Evolutionary conservation across 805 yeast species (phyloP), one percentile per base, ranked within the genome.

Genomic region (Metschnikowia koreensis): DNA sequence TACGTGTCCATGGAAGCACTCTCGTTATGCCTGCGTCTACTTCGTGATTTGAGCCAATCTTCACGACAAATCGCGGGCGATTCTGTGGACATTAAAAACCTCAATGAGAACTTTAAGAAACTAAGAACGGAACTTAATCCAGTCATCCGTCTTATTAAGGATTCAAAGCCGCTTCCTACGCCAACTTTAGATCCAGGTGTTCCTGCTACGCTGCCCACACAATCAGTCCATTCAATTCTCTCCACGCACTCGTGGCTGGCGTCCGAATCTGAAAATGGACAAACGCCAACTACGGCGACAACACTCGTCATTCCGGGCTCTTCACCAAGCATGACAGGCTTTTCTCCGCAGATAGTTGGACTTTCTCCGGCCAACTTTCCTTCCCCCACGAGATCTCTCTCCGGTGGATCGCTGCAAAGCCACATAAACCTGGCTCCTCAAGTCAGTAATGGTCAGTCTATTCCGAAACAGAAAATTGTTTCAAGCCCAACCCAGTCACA

Each of bases 91-190:
- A 54, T 73, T 50, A 73, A 71, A 53, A 70, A 67, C 53, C 71
- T 86, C 45, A 70, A 70, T 47, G 88, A 83, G 26, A 79, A 77
- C 60, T 80, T 83, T 62, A 68, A 72, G 43, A 75, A 81, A 59
- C 72, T 87, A 55, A 75, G 86, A 47, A 82, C 84, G 42, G 92
- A 86, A 54, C 67, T 86, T 58, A 69, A 83, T 40, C 92, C 91
- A 1, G 75, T 85, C 7, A 75, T 84, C 50, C 76, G 85, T 51
- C 71, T 80, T 45, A 72, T 80, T 43, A 86, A 86, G 60, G 91
- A 86, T 65, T 68, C 80, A 56, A 79, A 82, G 60, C 90, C 89
- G 5, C 71, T 86, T 47, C 90, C 90, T 0, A 81, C 86, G 0
- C 90, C 87, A 7, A 78, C 81, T 0, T 65, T 74, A 40, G 80